These are phyloP conservation scores for Cryptococcus maquisensis DNA, from an alignment of 1,284 basidiomycete species.

Conservation along the genomic window DNA sequence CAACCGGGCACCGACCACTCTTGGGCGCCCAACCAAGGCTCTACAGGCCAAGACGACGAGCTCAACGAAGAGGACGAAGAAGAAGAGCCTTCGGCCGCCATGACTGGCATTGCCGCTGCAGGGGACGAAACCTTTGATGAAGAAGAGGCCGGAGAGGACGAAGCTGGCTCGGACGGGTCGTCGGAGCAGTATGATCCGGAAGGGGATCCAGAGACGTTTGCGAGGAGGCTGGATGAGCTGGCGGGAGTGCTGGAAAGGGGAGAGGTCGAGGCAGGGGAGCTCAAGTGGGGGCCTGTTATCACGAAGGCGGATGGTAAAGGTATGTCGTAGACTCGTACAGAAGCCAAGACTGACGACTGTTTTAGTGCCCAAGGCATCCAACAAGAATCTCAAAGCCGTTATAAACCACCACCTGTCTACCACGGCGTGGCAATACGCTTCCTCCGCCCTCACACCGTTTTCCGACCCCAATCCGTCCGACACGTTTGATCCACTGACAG, in stretches of 20 bases:
- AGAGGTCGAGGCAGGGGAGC: slow-evolving; percentile 34
- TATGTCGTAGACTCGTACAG: background rate
- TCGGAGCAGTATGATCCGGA: slow-evolving; percentile 34
- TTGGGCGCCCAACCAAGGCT: too few species aligned
- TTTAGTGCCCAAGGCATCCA: slow-evolving; percentile 16
- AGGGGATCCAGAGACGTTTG: slow-evolving; percentile 37
- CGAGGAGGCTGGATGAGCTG: slow-evolving; percentile 38
- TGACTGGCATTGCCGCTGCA: background rate
- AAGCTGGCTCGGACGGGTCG: slow-evolving; percentile 19
- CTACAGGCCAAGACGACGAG: background rate
- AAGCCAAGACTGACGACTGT: background rate
- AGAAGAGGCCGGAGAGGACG: slow-evolving; percentile 13
- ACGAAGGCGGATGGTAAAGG: slow-evolving; percentile 5
- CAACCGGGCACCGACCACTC: background rate
- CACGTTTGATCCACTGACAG: background rate
- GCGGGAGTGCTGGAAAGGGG: slow-evolving; percentile 39
- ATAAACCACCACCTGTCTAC: slow-evolving; percentile 32
- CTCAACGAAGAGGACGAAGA: background rate
- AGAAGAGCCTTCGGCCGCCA: background rate
- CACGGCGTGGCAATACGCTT: slow-evolving; percentile 38
- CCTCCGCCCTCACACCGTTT: background rate
- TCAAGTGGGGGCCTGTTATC: slow-evolving; percentile 36
- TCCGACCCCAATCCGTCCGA: background rate
- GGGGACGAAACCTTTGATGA: slow-evolving; percentile 10
- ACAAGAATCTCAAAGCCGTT: slow-evolving; percentile 25